Conservation (phyloP, 768 basidiomycete species). For the Termitomyces heimii region DNA sequence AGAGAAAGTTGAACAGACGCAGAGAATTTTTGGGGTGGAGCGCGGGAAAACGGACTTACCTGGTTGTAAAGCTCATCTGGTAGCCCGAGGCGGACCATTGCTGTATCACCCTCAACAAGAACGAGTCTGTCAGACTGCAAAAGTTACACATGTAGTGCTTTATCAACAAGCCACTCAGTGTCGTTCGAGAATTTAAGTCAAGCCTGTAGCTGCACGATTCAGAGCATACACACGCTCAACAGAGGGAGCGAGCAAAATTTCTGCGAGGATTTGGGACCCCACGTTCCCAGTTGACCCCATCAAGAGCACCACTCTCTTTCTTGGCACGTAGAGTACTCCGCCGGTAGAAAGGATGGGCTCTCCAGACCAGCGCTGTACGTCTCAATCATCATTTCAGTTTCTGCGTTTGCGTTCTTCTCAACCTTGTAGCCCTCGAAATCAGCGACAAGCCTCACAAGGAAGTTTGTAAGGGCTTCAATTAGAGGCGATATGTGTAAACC, state of each 20-base stretch:
- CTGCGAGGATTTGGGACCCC: too few species aligned
- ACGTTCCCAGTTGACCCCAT: too few species aligned
- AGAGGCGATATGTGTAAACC: constrained; percentile 21
- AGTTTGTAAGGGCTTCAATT: constrained; percentile 17
- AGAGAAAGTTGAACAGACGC: not conserved
- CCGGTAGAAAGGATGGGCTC: not conserved
- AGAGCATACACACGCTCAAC: constrained; percentile 12
- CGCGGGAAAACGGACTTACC: constrained; percentile 7
- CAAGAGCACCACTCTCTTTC: constrained; percentile 6
- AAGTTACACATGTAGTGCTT: constrained; percentile 21
- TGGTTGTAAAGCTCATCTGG: constrained; percentile 12
- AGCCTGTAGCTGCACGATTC: constrained; percentile 10
- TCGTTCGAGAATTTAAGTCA: constrained; percentile 11
- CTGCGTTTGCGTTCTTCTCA: not conserved
- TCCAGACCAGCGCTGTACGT: constrained; percentile 25
- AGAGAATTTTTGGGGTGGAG: too few species aligned
- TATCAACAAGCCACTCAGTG: constrained; percentile 15
- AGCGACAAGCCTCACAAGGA: constrained; percentile 11
- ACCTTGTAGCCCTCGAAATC: not conserved
- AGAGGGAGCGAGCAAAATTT: too few species aligned
- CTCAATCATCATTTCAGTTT: constrained; percentile 27
- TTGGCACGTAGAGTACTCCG: not conserved
- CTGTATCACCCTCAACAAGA: constrained; percentile 26
- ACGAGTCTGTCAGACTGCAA: constrained; percentile 24
- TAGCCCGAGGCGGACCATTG: constrained; percentile 23